Evolutionary conservation across 495 filamentous ascomycete species (phyloP), one percentile per base, ranked within the genome.

Genomic region (Hypoxylon fuscum): DNA sequence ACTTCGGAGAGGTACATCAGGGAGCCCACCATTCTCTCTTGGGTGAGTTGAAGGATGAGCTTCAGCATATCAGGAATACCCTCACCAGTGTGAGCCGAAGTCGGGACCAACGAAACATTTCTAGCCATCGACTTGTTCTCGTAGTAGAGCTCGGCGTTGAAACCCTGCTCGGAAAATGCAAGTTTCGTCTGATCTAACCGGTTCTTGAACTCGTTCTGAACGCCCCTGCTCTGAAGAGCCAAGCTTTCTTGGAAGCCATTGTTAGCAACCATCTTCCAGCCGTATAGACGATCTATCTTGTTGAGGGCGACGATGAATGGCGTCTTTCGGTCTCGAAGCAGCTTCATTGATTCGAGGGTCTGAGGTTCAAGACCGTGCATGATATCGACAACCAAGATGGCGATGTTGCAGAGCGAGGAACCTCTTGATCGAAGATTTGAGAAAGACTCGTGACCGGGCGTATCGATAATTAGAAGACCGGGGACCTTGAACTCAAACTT

Each of bases 321-420:
- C 40, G 96, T 99, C 76, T 93, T 96, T 56, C 92, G 84, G 68
- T 97, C 94, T 68, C 95, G 85, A 31, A 99, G 86, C 50, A 99
- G 77, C 58, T 87, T 88, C 90, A 99, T 97, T 6, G 96, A 98
- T 75, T 99, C 96, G 5, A 98, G 83, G 20, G 96, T 99, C 74
- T 99, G 96, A 12, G 92, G 96, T 75, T 99, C 96, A 43, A 99
- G 86, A 70, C 96, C 96, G 82, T 99, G 96, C 96, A 99, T 99
- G 71, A 99, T 99, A 83, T 99, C 96, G 63, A 99, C 93, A 18
- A 99, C 96, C 57, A 99, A 80, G 72, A 99, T 99, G 69, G 96
- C 96, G 77, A 99, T 98, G 79, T 99, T 99, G 76, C 96, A 99
- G 46, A 99, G 88, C 42, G 93, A 97, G 34, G 93, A 97, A 75